Percentiles rank a stretch among this genome's conserved stretches.
Conservation (phyloP, 805 yeast genomes). For the Babjeviella inositovora region DNA sequence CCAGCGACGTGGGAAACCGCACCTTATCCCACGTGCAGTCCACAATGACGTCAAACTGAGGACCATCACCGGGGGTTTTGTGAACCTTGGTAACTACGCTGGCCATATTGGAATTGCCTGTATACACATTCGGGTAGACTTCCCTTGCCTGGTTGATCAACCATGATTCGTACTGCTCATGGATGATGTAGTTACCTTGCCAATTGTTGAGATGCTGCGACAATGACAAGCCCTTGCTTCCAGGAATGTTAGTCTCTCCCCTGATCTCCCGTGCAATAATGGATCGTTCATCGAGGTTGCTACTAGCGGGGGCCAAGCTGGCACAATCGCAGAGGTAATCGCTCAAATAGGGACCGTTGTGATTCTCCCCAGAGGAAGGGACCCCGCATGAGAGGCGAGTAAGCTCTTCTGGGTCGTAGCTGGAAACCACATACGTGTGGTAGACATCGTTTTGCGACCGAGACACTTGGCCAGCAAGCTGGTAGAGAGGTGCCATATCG, state of each 20-base stretch:
- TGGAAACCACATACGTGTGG: too few species aligned
- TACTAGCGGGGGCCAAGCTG: too few species aligned
- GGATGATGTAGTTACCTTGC: not conserved
- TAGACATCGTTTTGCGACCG: too few species aligned
- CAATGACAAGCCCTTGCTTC: not conserved
- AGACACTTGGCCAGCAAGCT: too few species aligned
- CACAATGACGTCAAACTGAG: not conserved
- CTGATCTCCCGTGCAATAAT: slow-evolving; percentile 2
- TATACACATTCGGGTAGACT: not conserved
- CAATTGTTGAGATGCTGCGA: not conserved
- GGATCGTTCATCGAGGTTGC: slow-evolving; percentile 5
- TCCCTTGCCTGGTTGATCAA: not conserved
- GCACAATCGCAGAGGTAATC: too few species aligned
- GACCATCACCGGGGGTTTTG: not conserved
- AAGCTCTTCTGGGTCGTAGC: too few species aligned
- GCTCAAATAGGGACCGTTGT: too few species aligned
- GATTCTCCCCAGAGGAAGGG: too few species aligned
- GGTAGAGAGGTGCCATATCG: too few species aligned
- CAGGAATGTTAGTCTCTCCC: not conserved
- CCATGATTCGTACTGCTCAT: not conserved
- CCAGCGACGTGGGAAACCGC: too few species aligned
- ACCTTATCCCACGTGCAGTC: too few species aligned
- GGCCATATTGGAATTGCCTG: not conserved
- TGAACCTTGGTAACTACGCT: not conserved
- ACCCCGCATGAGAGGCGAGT: too few species aligned